Conservation (phyloP, 495 filamentous ascomycete species). For the Talaromyces thailandensis region DNA sequence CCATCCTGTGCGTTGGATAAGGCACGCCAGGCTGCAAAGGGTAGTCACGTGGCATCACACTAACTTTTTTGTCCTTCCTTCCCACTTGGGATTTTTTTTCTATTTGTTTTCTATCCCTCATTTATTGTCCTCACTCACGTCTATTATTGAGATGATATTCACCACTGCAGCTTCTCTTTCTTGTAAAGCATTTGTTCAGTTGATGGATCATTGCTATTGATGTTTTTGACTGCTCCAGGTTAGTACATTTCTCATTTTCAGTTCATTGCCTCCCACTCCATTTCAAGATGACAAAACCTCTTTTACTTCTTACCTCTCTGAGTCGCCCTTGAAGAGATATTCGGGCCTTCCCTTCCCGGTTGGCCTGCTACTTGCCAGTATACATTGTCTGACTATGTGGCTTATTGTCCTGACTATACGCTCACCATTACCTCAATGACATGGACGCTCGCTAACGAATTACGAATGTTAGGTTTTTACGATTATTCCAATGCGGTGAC, state of each 20-base stretch:
- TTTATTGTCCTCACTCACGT: neutral
- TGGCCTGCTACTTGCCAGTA: constrained; percentile 98
- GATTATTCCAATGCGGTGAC: neutral
- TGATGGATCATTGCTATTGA: neutral
- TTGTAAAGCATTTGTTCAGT: neutral
- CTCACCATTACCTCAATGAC: neutral
- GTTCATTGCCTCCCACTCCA: constrained; percentile 10
- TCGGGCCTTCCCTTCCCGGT: constrained; percentile 59
- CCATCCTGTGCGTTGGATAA: neutral
- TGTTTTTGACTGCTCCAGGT: constrained; percentile 10
- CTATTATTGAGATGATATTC: too few species aligned
- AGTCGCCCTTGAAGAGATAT: constrained; percentile 90
- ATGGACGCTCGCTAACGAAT: neutral
- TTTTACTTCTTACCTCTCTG: constrained; percentile 88
- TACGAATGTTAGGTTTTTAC: neutral
- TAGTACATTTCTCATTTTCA: constrained; percentile 14
- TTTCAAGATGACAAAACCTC: constrained; percentile 74
- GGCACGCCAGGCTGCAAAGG: neutral
- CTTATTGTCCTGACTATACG: neutral
- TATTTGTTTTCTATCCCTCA: constrained; percentile 13
- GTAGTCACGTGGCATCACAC: constrained; percentile 27
- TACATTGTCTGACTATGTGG: constrained; percentile 66
- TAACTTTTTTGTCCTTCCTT: constrained; percentile 15
- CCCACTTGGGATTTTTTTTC: constrained; percentile 9
- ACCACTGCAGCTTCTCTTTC: too few species aligned